Percentiles rank a stretch among this genome's conserved stretches.
Conservation (phyloP, 352 stramenopile species). For the Aphanomyces stellatus region DNA sequence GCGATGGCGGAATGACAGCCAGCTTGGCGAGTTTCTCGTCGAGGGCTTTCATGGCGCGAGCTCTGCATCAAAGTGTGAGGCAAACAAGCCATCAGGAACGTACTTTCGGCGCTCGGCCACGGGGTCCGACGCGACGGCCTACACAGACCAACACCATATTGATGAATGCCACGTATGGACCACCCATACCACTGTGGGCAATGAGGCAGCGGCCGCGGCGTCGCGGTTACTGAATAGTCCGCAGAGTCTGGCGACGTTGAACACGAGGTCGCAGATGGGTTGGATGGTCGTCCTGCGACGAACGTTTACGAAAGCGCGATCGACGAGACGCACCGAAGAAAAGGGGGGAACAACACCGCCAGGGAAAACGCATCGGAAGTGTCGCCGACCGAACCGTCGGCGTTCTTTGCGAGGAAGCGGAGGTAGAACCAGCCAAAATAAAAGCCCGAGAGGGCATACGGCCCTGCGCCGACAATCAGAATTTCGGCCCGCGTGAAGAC, state of each 20-base stretch:
- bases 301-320: not conserved
- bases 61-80: slow-evolving; percentile 28
- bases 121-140: slow-evolving; percentile 46
- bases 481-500: slow-evolving; percentile 22
- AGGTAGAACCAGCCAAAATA: slow-evolving; percentile 84
- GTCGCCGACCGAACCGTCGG: slow-evolving; percentile 58
- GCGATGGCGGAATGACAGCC: slow-evolving; percentile 21
- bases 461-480: slow-evolving; percentile 49
- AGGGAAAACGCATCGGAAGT: slow-evolving; percentile 71
- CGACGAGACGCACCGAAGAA: slow-evolving; percentile 43
- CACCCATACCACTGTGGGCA: not conserved
- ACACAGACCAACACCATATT: slow-evolving; percentile 18
- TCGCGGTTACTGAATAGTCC: slow-evolving; percentile 74
- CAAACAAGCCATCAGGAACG: slow-evolving; percentile 17
- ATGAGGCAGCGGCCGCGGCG: not conserved
- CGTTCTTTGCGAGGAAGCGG: slow-evolving; percentile 61
- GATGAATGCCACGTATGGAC: no score
- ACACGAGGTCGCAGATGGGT: slow-evolving; percentile 66
- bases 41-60: slow-evolving; percentile 79
- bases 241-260: slow-evolving; percentile 76
- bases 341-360: slow-evolving; percentile 56
- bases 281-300: slow-evolving; percentile 43
- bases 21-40: slow-evolving; percentile 83
- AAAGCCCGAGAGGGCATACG: slow-evolving; percentile 60
- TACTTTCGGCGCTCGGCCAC: slow-evolving; percentile 84